These are phyloP conservation scores for Flueggea neowawraea DNA, from an alignment of 441 rosid species.

Conservation along the genomic window DNA sequence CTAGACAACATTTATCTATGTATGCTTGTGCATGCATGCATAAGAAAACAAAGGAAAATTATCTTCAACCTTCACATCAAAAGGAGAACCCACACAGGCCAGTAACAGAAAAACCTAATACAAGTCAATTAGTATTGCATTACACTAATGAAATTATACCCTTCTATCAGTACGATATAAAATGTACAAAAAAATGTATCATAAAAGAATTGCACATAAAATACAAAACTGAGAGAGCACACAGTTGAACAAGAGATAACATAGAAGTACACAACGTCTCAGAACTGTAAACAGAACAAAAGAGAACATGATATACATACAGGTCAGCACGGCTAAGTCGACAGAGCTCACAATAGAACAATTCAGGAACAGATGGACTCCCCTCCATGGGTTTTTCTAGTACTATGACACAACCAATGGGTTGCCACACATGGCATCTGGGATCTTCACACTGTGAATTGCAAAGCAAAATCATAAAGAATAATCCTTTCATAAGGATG, in stretches of 20 bases:
- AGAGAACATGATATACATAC: conserved; percentile 41
- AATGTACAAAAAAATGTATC: neutral
- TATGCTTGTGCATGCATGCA: no score
- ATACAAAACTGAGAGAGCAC: neutral
- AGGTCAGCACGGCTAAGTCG: conserved; percentile 97
- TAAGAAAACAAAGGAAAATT: no score
- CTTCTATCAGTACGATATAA: no score
- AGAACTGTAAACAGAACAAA: neutral
- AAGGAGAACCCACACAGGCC: neutral
- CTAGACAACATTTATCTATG: no score
- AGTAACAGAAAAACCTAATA: neutral
- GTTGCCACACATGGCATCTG: conserved; percentile 86
- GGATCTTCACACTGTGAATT: conserved; percentile 78
- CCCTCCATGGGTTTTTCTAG: conserved; percentile 79
- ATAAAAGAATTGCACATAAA: neutral
- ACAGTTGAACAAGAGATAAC: neutral
- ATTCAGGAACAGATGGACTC: conserved; percentile 63
- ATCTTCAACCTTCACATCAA: neutral
- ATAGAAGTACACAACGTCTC: neutral
- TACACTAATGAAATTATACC: no score
- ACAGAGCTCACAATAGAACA: conserved; percentile 89
- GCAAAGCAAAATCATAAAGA: conserved; percentile 5
- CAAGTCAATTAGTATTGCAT: neutral
- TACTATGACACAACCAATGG: conserved; percentile 72
- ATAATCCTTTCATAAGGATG: conserved; percentile 6